Evolutionary conservation across 805 yeast species (phyloP).

Genomic region (Tetrapisispora pingtungensis): DNA sequence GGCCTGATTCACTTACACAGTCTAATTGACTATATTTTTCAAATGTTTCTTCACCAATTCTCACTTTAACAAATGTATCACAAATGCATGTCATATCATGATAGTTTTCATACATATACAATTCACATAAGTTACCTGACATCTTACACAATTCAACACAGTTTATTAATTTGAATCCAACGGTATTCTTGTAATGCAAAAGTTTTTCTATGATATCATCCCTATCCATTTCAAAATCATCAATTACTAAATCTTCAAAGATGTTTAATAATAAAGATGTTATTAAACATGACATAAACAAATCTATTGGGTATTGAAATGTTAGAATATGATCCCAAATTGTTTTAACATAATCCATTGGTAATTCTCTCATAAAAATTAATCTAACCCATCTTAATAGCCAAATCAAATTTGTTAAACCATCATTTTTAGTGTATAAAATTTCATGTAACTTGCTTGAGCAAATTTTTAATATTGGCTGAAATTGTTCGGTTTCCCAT

Average conservation of each 20-base stretch:
- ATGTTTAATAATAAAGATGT: conserved; percentile 16
- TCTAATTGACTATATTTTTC: background rate
- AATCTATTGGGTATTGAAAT: conserved; percentile 15
- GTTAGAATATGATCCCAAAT: conserved; percentile 28
- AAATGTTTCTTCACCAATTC: conserved; percentile 9
- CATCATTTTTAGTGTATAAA: conserved; percentile 3
- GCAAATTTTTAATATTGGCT: conserved; percentile 14
- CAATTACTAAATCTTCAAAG: conserved; percentile 10
- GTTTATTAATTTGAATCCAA: conserved; percentile 8
- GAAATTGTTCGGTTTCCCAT: conserved; percentile 19
- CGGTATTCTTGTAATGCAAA: conserved; percentile 11
- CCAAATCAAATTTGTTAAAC: conserved; percentile 22
- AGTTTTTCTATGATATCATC: conserved; percentile 24
- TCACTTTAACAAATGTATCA: conserved; percentile 15
- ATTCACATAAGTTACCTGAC: conserved; percentile 22
- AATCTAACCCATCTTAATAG: conserved; percentile 28
- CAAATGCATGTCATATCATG: conserved; percentile 17
- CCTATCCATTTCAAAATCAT: conserved; percentile 13
- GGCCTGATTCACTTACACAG: background rate
- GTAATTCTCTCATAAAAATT: conserved; percentile 24
- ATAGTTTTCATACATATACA: conserved; percentile 14
- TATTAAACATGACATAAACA: conserved; percentile 17
- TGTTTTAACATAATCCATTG: conserved; percentile 13
- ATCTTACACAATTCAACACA: conserved; percentile 18
- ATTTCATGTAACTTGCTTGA: conserved; percentile 11